These are phyloP conservation scores for Withania somnifera DNA, from an alignment of 305 asterid genomes.

Conservation along the genomic window DNA sequence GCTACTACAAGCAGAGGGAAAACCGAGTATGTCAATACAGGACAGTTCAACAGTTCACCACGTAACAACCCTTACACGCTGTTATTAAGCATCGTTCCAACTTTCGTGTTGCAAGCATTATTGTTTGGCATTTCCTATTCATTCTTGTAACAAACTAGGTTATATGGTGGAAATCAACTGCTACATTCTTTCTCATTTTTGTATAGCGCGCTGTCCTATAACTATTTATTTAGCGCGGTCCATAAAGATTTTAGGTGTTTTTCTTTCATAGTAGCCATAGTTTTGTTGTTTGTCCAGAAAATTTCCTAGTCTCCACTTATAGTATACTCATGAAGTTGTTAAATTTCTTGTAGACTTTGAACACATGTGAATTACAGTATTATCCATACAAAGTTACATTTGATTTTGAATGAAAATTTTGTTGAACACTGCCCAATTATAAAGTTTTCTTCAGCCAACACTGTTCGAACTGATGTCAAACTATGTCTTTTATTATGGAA, in stretches of 20 bases:
- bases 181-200: not conserved
- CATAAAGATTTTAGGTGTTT: not conserved
- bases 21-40: constrained; percentile 36
- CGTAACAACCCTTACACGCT: not conserved
- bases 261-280: too few relatives aligned
- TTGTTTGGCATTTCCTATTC: constrained; percentile 1
- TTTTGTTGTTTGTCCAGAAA: not conserved
- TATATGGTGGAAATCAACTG: not conserved
- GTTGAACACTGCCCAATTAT: too few relatives aligned
- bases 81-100: not conserved
- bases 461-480: too few relatives aligned
- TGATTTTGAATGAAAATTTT: too few relatives aligned
- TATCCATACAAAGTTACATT: too few relatives aligned
- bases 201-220: constrained; percentile 1
- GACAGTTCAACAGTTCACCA: constrained; percentile 19
- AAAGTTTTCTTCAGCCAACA: too few relatives aligned
- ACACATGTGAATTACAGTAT: too few relatives aligned
- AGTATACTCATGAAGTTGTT: not conserved
- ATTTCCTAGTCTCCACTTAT: not conserved
- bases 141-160: not conserved
- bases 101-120: constrained; percentile 13
- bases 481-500: too few relatives aligned
- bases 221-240: constrained; percentile 8
- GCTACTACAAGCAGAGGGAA: constrained; percentile 22
- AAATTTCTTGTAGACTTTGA: too few relatives aligned